These are phyloP conservation scores for Passiflora organensis DNA, from an alignment of 345 rosid species.

Conservation along the genomic window DNA sequence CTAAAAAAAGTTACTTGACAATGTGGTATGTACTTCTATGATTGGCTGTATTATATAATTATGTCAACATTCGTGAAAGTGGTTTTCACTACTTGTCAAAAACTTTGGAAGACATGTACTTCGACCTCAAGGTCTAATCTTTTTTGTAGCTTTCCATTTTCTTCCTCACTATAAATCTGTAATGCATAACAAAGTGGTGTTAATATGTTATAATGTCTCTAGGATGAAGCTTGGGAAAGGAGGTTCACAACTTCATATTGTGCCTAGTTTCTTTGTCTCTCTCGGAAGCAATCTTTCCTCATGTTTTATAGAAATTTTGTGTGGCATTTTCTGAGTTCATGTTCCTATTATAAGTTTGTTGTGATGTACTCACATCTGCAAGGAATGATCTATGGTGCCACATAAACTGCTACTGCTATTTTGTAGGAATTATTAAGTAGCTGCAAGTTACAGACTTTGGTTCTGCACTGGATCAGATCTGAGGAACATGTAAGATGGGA, in stretches of 20 bases:
- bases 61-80: too few species aligned
- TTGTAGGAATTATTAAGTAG: constrained; percentile 60
- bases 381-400: not conserved
- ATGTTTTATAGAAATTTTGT: not conserved
- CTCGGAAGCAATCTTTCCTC: not conserved
- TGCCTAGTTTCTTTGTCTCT: too few species aligned
- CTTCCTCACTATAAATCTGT: too few species aligned
- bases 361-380: not conserved
- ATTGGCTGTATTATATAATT: too few species aligned
- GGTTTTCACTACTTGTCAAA: too few species aligned
- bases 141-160: too few species aligned
- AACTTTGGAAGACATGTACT: too few species aligned
- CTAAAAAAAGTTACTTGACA: too few species aligned
- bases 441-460: constrained; percentile 58
- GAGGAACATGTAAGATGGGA: constrained; percentile 54
- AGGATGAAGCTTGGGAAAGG: not conserved
- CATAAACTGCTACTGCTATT: constrained; percentile 5
- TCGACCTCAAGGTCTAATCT: too few species aligned
- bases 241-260: not conserved
- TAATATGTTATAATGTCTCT: not conserved
- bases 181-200: too few species aligned
- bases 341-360: not conserved
- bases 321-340: not conserved
- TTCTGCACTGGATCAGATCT: constrained; percentile 57
- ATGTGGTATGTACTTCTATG: too few species aligned